Conservation (phyloP, 768 basidiomycete genomes). For the Kwoniella dejecticola region DNA sequence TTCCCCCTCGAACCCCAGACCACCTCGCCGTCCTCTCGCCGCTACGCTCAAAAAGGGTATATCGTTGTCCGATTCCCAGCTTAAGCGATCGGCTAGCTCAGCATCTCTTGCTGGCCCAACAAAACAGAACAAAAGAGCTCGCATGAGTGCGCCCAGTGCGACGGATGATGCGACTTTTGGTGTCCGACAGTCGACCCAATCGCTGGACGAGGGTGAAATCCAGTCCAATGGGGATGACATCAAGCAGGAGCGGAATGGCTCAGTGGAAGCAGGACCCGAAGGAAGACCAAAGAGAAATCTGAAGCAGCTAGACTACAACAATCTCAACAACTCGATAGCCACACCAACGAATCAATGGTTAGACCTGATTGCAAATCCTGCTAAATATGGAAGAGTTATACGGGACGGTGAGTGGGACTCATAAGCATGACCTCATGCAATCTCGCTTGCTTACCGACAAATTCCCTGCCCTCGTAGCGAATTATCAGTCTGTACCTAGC, state of each 20-base stretch:
- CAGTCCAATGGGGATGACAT: no score
- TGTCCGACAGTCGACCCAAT: no score
- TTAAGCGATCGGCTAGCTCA: slow-evolving; percentile 16
- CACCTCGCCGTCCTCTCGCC: slow-evolving; percentile 36
- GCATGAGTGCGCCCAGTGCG: neutral
- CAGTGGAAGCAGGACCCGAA: neutral
- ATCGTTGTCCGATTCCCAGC: slow-evolving; percentile 12
- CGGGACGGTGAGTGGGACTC: slow-evolving; percentile 36
- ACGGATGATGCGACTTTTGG: neutral
- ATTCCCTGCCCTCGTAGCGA: slow-evolving; percentile 4
- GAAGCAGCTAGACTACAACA: slow-evolving; percentile 50
- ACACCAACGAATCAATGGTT: slow-evolving; percentile 53
- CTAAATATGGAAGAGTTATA: slow-evolving; percentile 44
- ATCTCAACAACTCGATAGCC: slow-evolving; percentile 49
- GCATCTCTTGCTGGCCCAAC: neutral
- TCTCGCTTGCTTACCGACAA: neutral
- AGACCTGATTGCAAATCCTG: slow-evolving; percentile 49
- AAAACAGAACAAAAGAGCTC: slow-evolving; percentile 11
- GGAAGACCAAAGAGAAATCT: slow-evolving; percentile 48
- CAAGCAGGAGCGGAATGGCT: neutral
- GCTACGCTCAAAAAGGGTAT: slow-evolving; percentile 30
- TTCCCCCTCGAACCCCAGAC: slow-evolving; percentile 30
- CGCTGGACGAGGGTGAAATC: no score
- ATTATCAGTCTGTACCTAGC: slow-evolving; percentile 32
- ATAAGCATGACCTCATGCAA: neutral